A percentile compares a stretch with the other conserved stretches of the same genome.
Conservation (phyloP, 2,329 filamentous ascomycete genomes). For the Paracoccidioides lutzii region DNA sequence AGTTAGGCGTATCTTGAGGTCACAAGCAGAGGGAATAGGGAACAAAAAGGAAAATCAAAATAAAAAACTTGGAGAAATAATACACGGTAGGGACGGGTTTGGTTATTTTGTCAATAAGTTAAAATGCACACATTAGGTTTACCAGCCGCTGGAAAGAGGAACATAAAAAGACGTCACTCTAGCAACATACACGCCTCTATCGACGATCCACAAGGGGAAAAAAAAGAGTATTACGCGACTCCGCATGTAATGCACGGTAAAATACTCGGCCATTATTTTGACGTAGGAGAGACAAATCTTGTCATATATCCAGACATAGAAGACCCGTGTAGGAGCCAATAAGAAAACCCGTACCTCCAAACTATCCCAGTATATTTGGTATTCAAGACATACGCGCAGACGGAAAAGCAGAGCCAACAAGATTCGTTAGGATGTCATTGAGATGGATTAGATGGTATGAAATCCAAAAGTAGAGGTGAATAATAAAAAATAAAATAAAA, state of each 20-base stretch:
- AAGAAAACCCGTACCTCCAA: not conserved
- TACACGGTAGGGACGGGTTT: not conserved
- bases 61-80: not conserved
- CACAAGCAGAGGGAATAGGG: not conserved
- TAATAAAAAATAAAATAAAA: not conserved
- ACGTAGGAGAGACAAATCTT: not conserved
- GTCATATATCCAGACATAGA: not conserved
- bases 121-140: not conserved
- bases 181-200: not conserved
- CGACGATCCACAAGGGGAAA: not conserved
- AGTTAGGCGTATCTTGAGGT: not conserved
- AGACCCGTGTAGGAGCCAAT: not conserved
- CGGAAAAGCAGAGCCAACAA: not conserved
- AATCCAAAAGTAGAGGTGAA: not conserved
- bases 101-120: not conserved
- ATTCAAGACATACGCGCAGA: not conserved
- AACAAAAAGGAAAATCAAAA: not conserved
- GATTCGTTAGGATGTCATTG: not conserved
- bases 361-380: not conserved
- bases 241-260: not conserved
- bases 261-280: not conserved
- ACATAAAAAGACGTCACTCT: not conserved
- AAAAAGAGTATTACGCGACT: not conserved
- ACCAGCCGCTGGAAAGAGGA: not conserved
- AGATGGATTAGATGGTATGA: not conserved